phyloP scores from a whole-genome alignment of 306 rosid genomes.

The Dalbergia oliveri region DNA sequence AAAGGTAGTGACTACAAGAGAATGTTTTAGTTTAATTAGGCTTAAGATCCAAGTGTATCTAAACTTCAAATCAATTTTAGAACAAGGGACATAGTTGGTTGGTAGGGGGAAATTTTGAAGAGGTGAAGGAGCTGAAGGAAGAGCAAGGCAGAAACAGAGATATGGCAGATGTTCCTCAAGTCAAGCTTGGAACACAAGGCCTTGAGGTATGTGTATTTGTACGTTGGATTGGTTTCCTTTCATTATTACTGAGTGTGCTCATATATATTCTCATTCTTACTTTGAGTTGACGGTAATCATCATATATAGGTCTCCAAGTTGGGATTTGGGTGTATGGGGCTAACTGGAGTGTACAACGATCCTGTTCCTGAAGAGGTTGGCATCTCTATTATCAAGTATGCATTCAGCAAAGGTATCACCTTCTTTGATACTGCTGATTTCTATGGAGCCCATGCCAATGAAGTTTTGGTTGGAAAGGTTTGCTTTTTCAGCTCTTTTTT shows the following conservation, averaged over 20 bases:
- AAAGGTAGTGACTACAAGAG: no score
- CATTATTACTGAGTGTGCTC: neutral
- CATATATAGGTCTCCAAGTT: conserved; percentile 70
- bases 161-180: conserved; percentile 52
- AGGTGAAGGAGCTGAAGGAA: neutral
- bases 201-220: conserved; percentile 22
- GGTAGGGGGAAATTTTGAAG: neutral
- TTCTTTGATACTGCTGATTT: conserved; percentile 80
- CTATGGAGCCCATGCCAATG: conserved; percentile 70
- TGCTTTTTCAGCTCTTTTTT: neutral
- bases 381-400: conserved; percentile 65
- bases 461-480: conserved; percentile 81
- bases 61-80: neutral
- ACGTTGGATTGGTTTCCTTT: neutral
- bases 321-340: conserved; percentile 87
- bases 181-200: conserved; percentile 50
- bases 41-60: no score
- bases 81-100: neutral
- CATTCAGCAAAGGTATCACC: conserved; percentile 76
- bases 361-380: conserved; percentile 71
- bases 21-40: no score
- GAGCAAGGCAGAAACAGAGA: no score
- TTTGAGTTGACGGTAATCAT: neutral
- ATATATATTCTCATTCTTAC: neutral
- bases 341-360: conserved; percentile 63